phyloP scores from a whole-genome alignment of 495 filamentous ascomycete species.

The Neurospora hispaniola region DNA sequence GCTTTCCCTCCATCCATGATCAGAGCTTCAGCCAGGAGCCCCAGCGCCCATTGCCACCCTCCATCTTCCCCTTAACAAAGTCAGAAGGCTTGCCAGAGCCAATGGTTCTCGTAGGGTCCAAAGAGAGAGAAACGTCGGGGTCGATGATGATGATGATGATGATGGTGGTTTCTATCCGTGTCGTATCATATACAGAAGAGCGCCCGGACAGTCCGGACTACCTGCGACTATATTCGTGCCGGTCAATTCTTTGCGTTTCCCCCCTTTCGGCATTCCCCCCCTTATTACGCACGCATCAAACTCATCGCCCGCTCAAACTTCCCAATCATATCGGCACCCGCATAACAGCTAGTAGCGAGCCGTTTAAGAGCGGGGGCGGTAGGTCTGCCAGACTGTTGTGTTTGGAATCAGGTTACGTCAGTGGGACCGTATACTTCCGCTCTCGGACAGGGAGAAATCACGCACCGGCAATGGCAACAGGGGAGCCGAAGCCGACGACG shows the following conservation, averaged over 20 bases:
- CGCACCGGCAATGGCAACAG: conserved; percentile 78
- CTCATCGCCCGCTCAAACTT: neutral
- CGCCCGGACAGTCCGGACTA: neutral
- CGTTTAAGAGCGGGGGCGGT: conserved; percentile 47
- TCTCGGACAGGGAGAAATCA: conserved; percentile 13
- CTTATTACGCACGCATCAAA: neutral
- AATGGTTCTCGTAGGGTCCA: neutral
- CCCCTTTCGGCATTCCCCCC: neutral
- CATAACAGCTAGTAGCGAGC: conserved; percentile 7
- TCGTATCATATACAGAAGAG: conserved; percentile 19
- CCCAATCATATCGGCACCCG: neutral
- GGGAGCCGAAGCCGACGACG: conserved; percentile 64
- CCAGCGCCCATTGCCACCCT: neutral
- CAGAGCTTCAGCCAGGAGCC: neutral
- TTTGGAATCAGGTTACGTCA: neutral
- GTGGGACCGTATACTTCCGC: neutral
- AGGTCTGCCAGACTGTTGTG: conserved; percentile 70
- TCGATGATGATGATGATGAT: conserved; percentile 1
- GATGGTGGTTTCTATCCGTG: conserved; percentile 14
- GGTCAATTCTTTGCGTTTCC: neutral
- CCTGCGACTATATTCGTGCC: neutral
- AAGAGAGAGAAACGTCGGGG: conserved; percentile 3
- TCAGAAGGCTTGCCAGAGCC: neutral
- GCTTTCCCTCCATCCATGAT: neutral
- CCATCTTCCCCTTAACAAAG: neutral